phyloP scores from a whole-genome alignment of 495 filamentous ascomycete genomes.

The Penicillium cosmopolitanum region DNA sequence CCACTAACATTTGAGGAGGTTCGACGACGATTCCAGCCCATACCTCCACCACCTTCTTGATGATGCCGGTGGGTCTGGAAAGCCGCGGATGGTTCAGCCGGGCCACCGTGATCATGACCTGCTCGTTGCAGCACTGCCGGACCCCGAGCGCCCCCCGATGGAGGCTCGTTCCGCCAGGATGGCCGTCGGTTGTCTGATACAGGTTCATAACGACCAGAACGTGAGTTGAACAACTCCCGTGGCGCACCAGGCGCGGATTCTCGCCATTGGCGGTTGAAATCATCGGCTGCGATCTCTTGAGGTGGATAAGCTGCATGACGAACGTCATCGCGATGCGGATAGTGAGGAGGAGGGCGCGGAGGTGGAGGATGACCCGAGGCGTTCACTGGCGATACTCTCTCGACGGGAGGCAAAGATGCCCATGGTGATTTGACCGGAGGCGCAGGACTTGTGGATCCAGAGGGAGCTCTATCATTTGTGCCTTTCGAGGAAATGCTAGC shows the following conservation, averaged over 20 bases:
- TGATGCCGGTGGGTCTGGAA: conserved; percentile 77
- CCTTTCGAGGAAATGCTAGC: conserved; percentile 67
- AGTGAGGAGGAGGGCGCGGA: conserved; percentile 31
- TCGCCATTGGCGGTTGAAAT: conserved; percentile 87
- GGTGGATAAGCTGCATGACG: conserved; percentile 47
- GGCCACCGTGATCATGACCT: conserved; percentile 56
- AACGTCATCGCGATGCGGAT: conserved; percentile 38
- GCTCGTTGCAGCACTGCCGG: conserved; percentile 82
- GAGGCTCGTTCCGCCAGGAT: conserved; percentile 66
- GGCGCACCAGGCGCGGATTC: conserved; percentile 66
- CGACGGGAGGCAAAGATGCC: conserved; percentile 83
- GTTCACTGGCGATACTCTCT: conserved; percentile 72
- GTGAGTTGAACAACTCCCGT: conserved; percentile 88
- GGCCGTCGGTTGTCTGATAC: conserved; percentile 74
- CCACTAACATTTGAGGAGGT: conserved; percentile 96
- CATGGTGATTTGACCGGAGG: conserved; percentile 87
- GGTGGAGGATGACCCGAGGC: conserved; percentile 44
- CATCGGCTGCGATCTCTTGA: conserved; percentile 91
- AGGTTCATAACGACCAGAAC: conserved; percentile 92
- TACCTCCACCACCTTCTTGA: conserved; percentile 68
- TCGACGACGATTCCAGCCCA: conserved; percentile 74
- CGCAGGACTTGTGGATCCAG: conserved; percentile 79
- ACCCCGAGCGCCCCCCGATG: conserved; percentile 70
- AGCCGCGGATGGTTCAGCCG: conserved; percentile 90
- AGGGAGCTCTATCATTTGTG: conserved; percentile 71